Evolutionary conservation across 2,329 filamentous ascomycete genomes (phyloP).

Genomic region (Nigrospora sphaerica): DNA sequence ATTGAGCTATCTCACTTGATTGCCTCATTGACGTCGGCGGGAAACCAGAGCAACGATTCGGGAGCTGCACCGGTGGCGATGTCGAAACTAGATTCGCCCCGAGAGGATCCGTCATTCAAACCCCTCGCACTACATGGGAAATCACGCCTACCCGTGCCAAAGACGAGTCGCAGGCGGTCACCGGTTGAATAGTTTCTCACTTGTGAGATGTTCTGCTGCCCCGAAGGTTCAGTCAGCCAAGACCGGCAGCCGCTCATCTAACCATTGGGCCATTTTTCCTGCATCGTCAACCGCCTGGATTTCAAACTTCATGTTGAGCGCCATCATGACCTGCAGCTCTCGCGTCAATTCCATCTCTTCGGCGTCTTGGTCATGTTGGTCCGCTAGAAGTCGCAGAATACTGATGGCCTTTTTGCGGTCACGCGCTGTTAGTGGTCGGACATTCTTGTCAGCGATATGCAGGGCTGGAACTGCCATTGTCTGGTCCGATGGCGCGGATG

Average conservation of each 20-base stretch:
- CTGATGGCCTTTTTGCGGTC: constrained; percentile 52
- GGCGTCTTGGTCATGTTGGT: constrained; percentile 14
- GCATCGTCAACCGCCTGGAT: constrained; percentile 62
- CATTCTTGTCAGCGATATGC: constrained; percentile 18
- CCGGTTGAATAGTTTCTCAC: too few species aligned
- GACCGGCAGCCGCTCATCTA: constrained; percentile 33
- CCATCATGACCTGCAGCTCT: constrained; percentile 67
- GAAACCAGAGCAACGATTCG: too few species aligned
- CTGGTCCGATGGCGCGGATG: neutral
- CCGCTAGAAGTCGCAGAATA: constrained; percentile 39
- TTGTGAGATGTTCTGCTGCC: too few species aligned
- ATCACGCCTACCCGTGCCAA: too few species aligned
- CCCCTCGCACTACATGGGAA: too few species aligned
- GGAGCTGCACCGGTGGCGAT: too few species aligned
- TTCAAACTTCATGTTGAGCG: constrained; percentile 69
- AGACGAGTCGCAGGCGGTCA: too few species aligned
- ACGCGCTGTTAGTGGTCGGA: constrained; percentile 34
- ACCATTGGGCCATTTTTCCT: constrained; percentile 42
- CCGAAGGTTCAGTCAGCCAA: too few species aligned
- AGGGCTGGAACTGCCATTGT: neutral
- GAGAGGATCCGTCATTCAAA: too few species aligned
- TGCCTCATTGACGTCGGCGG: too few species aligned
- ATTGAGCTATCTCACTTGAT: too few species aligned
- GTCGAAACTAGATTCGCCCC: too few species aligned
- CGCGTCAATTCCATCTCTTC: constrained; percentile 32